A percentile compares a stretch with the other conserved stretches of the same genome.
Evolutionary conservation across 371 early-diverging fungal species (phyloP).

Genomic region (Blastocladiella emersonii): DNA sequence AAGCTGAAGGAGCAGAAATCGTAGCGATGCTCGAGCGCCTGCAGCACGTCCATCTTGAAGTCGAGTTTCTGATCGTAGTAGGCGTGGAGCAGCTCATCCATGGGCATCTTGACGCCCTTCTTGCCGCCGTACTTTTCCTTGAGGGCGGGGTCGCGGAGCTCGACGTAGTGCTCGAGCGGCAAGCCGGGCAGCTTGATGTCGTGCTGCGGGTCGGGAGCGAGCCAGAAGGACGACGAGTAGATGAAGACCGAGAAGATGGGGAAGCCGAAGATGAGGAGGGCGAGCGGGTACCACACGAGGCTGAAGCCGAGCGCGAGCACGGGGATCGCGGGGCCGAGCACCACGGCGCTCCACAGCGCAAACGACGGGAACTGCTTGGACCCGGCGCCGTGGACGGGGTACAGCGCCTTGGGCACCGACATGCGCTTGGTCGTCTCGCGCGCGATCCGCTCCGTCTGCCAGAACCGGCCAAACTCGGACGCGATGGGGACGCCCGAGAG

Average conservation of each 20-base stretch:
- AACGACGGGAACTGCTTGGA: constrained; percentile 40
- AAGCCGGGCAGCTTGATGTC: constrained; percentile 52
- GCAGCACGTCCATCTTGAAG: constrained; percentile 71
- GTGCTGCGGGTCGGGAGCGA: neutral
- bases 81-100: constrained; percentile 88
- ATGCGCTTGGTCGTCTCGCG: too few relatives aligned
- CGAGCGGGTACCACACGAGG: constrained; percentile 28
- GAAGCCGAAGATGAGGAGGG: constrained; percentile 42
- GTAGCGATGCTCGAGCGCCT: constrained; percentile 77
- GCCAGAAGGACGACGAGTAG: constrained; percentile 14
- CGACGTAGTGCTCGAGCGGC: constrained; percentile 71
- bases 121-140: constrained; percentile 35
- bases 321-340: constrained; percentile 44
- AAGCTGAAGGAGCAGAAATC: constrained; percentile 87
- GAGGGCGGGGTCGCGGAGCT: constrained; percentile 66
- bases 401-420: constrained; percentile 19
- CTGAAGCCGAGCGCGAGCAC: constrained; percentile 38
- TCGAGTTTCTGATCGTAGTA: constrained; percentile 92
- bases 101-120: constrained; percentile 67
- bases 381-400: constrained; percentile 63
- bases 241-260: constrained; percentile 53
- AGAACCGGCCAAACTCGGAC: neutral
- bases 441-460: neutral
- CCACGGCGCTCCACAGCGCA: constrained; percentile 31
- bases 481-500: too few relatives aligned